Evolutionary conservation across 805 yeast species (phyloP).

Genomic region (Isabelozyma rhagii): DNA sequence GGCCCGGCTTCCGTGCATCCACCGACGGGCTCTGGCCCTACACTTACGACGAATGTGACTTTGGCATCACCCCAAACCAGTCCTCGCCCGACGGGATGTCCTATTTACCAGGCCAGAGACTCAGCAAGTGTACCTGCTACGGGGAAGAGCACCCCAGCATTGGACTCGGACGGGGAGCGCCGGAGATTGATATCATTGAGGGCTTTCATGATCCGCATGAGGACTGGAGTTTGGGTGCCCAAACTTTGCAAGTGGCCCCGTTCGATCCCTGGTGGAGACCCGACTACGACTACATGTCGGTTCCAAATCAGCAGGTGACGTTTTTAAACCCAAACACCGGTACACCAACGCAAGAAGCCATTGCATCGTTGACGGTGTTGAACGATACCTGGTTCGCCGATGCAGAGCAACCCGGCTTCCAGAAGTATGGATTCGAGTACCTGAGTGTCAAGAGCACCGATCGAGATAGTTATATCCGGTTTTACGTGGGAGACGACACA

Average conservation of each 20-base stretch:
- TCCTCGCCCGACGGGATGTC: constrained; percentile 38
- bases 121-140: constrained; percentile 29
- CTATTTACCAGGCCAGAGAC: constrained; percentile 34
- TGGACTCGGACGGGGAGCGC: constrained; percentile 39
- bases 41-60: constrained; percentile 34
- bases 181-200: constrained; percentile 23
- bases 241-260: constrained; percentile 43
- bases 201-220: constrained; percentile 14
- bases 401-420: constrained; percentile 16
- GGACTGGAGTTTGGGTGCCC: constrained; percentile 17
- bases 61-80: constrained; percentile 37
- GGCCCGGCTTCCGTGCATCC: constrained; percentile 34
- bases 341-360: constrained; percentile 37
- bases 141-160: constrained; percentile 36
- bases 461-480: constrained; percentile 30
- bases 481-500: constrained; percentile 26
- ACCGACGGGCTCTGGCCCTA: constrained; percentile 42
- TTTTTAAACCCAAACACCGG: constrained; percentile 37
- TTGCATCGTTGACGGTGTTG: constrained; percentile 32
- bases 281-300: constrained; percentile 31
- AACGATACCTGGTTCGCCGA: constrained; percentile 32
- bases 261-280: constrained; percentile 44
- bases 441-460: constrained; percentile 16
- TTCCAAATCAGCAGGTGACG: constrained; percentile 24
- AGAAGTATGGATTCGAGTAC: constrained; percentile 34